A percentile compares a stretch with the other conserved stretches of the same genome.
phyloP scores from a whole-genome alignment of 192 early-diverging fungal species.

The Chytriomyces sp. region DNA sequence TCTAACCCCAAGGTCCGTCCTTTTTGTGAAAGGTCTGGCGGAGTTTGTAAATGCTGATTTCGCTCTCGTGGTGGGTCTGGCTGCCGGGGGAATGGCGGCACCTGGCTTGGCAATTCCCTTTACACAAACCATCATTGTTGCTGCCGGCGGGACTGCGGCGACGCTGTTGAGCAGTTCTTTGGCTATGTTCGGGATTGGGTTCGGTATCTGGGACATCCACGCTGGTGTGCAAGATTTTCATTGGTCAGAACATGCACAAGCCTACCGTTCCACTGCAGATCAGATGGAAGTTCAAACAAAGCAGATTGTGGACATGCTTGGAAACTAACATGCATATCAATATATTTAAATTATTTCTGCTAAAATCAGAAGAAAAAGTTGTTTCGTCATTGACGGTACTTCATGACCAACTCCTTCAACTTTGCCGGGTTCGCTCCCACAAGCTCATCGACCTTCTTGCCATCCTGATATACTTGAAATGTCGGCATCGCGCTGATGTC shows the following conservation, averaged over 20 bases:
- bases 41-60: neutral
- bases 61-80: neutral
- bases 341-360: neutral
- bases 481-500: slow-evolving; percentile 74
- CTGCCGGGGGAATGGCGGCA: neutral
- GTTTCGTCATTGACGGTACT: too few relatives aligned
- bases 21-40: neutral
- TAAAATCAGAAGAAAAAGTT: too few relatives aligned
- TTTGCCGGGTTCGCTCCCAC: slow-evolving; percentile 76
- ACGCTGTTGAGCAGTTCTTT: neutral
- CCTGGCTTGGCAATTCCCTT: neutral
- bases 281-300: neutral
- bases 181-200: neutral
- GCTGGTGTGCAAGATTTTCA: neutral
- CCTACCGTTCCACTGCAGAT: neutral
- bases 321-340: neutral
- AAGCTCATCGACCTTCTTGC: slow-evolving; percentile 75
- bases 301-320: neutral
- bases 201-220: neutral
- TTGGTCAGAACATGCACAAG: neutral
- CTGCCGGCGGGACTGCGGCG: slow-evolving; percentile 2
- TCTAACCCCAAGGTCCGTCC: neutral
- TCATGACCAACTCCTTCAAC: slow-evolving; percentile 70
- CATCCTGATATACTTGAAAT: slow-evolving; percentile 80
- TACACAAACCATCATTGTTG: neutral